These are phyloP conservation scores for Leucosporidium scottii DNA, from an alignment of 768 basidiomycete species.

Conservation along the genomic window DNA sequence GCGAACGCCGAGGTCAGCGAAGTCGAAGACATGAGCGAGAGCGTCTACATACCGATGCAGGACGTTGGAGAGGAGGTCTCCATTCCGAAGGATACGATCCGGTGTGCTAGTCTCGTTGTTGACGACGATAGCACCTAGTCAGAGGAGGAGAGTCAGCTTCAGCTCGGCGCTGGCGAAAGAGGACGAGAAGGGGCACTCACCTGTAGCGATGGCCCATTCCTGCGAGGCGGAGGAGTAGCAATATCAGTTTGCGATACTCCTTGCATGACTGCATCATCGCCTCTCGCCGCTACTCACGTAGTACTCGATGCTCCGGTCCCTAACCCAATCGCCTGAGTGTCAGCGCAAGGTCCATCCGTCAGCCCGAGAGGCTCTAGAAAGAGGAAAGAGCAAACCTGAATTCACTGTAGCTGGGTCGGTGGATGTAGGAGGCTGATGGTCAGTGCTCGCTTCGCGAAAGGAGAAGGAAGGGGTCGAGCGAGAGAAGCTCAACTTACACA, in stretches of 20 bases:
- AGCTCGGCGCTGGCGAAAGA: neutral
- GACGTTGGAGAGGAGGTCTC: constrained; percentile 50
- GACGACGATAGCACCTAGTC: constrained; percentile 91
- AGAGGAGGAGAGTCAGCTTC: constrained; percentile 52
- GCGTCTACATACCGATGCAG: constrained; percentile 22
- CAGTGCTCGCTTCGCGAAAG: neutral
- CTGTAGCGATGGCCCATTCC: constrained; percentile 34
- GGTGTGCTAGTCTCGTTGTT: constrained; percentile 81
- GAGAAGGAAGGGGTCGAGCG: too few relatives aligned
- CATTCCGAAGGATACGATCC: constrained; percentile 69
- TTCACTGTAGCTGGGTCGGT: constrained; percentile 28
- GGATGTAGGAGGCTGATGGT: neutral
- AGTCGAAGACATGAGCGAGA: neutral
- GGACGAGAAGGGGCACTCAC: constrained; percentile 2
- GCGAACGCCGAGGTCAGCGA: neutral
- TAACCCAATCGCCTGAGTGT: constrained; percentile 22
- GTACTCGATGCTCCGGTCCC: constrained; percentile 29
- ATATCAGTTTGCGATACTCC: neutral
- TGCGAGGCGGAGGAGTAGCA: neutral
- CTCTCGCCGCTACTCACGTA: constrained; percentile 16
- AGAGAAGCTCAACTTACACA: constrained; percentile 12
- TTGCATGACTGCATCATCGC: neutral
- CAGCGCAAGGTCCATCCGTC: neutral
- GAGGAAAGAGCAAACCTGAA: constrained; percentile 24
- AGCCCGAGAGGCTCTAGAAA: neutral